Evolutionary conservation across 441 rosid genomes (phyloP).

Genomic region (Capsella rubella): DNA sequence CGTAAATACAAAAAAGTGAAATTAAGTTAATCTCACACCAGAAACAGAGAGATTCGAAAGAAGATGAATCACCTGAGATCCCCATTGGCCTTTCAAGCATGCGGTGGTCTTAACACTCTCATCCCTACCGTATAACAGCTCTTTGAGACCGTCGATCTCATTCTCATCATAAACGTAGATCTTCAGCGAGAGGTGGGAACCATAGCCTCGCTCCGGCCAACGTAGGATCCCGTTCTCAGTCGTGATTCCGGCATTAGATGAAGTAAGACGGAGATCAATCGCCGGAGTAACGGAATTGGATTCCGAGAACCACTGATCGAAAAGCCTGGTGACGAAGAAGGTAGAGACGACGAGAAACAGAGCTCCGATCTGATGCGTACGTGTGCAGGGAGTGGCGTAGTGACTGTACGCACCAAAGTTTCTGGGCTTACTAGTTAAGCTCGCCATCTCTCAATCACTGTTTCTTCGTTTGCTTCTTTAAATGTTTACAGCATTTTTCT

Average conservation of each 20-base stretch:
- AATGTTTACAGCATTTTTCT: not conserved
- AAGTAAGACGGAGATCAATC: conserved; percentile 34
- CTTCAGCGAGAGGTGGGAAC: conserved; percentile 67
- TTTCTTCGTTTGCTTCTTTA: conserved; percentile 24
- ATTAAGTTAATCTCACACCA: not conserved
- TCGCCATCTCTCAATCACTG: conserved; percentile 53
- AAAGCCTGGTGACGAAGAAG: conserved; percentile 81
- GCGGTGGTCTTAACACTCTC: conserved; percentile 58
- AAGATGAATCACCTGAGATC: conserved; percentile 74
- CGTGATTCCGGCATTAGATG: conserved; percentile 40
- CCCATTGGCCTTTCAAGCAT: conserved; percentile 98
- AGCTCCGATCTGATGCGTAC: conserved; percentile 88
- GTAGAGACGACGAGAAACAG: conserved; percentile 71
- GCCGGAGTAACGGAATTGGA: conserved; percentile 44
- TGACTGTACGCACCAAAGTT: conserved; percentile 54
- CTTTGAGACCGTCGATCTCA: conserved; percentile 75
- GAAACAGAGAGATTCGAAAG: conserved; percentile 11
- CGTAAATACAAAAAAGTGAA: not conserved
- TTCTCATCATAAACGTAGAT: conserved; percentile 86
- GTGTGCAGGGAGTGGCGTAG: conserved; percentile 66
- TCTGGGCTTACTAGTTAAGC: conserved; percentile 56
- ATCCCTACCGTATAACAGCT: conserved; percentile 76
- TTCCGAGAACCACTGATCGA: conserved; percentile 61
- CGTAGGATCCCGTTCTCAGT: conserved; percentile 51
- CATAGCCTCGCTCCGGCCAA: conserved; percentile 83